Evolutionary conservation across 2,329 filamentous ascomycete species (phyloP).

Genomic region (Aureobasidium sp.): DNA sequence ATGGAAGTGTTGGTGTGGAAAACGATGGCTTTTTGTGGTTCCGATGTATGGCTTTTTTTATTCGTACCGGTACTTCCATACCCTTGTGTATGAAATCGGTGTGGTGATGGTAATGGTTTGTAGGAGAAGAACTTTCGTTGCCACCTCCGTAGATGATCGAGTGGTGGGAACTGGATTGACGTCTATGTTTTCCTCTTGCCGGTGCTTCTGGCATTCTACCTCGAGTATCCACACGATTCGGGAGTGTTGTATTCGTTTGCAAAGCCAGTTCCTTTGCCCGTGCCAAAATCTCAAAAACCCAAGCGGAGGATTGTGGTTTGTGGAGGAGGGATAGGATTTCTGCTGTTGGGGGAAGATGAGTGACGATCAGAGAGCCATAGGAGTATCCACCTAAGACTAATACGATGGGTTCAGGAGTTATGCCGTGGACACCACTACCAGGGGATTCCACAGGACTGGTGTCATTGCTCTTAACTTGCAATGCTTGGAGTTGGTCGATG

Average conservation of each 20-base stretch:
- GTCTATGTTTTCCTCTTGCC: conserved; percentile 14
- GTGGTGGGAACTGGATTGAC: conserved; percentile 15
- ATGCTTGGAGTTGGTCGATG: conserved; percentile 27
- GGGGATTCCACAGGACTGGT: background rate
- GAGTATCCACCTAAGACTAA: conserved; percentile 73
- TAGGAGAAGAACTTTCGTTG: conserved; percentile 20
- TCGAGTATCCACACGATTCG: conserved; percentile 25
- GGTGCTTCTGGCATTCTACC: conserved; percentile 19
- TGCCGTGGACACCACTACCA: background rate
- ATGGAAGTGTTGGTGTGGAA: background rate
- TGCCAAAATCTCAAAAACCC: conserved; percentile 59
- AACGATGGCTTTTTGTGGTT: conserved; percentile 17
- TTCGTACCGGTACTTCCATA: conserved; percentile 22
- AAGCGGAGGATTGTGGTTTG: conserved; percentile 43
- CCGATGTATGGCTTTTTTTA: conserved; percentile 20
- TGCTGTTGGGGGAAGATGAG: conserved; percentile 53
- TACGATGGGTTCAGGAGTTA: conserved; percentile 17
- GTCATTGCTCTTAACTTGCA: background rate
- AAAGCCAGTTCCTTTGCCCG: conserved; percentile 60
- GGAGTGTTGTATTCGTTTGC: conserved; percentile 38
- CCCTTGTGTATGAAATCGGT: conserved; percentile 14
- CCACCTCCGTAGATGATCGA: conserved; percentile 35
- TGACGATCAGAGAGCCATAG: conserved; percentile 77
- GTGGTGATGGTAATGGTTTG: background rate
- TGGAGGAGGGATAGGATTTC: conserved; percentile 52